phyloP scores from a whole-genome alignment of 495 filamentous ascomycete genomes.

The Aspergillus leporis region DNA sequence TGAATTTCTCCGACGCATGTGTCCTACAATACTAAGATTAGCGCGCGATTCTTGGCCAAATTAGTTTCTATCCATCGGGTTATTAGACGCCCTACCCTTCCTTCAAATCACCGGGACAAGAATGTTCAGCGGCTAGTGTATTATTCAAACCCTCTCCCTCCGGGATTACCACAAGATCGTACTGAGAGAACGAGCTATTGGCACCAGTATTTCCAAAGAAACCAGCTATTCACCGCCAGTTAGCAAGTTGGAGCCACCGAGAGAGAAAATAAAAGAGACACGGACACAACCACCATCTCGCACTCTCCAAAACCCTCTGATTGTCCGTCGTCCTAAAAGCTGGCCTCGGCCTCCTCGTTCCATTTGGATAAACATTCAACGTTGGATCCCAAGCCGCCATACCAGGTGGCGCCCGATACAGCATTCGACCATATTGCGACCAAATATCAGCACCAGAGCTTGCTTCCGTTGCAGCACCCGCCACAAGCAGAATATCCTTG shows the following conservation, averaged over 20 bases:
- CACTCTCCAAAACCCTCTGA: constrained; percentile 50
- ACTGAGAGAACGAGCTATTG: constrained; percentile 38
- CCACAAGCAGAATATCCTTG: constrained; percentile 42
- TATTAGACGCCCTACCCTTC: constrained; percentile 14
- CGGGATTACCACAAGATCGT: constrained; percentile 47
- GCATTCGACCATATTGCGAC: constrained; percentile 52
- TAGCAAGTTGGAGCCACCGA: constrained; percentile 9
- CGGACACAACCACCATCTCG: constrained; percentile 42
- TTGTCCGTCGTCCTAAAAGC: constrained; percentile 52
- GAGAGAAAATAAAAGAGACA: neutral
- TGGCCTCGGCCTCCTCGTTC: constrained; percentile 44
- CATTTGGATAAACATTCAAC: constrained; percentile 45
- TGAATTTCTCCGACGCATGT: constrained; percentile 16
- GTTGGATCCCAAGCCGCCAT: constrained; percentile 44
- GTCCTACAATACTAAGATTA: neutral
- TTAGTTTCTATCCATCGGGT: no score
- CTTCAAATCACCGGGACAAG: constrained; percentile 21
- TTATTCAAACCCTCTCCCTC: constrained; percentile 51
- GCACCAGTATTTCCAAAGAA: constrained; percentile 40
- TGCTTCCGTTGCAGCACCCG: constrained; percentile 52
- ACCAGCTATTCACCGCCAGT: constrained; percentile 22
- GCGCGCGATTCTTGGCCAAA: no score
- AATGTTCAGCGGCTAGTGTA: constrained; percentile 46
- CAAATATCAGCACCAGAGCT: constrained; percentile 50
- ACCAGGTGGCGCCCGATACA: constrained; percentile 46